phyloP scores from a whole-genome alignment of 345 rosid genomes.

The Physaria fendleri region DNA sequence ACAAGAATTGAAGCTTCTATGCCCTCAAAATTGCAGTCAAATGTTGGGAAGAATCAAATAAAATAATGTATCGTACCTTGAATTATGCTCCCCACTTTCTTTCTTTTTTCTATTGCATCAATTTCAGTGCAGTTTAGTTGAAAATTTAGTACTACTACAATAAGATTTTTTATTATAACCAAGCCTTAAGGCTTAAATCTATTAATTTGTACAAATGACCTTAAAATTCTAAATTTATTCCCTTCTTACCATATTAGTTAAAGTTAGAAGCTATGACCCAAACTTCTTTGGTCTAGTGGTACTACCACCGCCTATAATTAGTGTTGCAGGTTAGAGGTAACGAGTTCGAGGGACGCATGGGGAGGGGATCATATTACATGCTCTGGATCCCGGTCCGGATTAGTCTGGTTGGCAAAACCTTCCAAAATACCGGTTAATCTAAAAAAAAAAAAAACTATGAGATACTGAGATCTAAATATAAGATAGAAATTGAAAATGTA shows the following conservation, averaged over 20 bases:
- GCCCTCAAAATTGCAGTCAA: conserved; percentile 36
- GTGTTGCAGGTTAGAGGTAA: too few relatives aligned
- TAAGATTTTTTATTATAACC: not conserved
- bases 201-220: conserved; percentile 1
- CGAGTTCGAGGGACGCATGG: too few relatives aligned
- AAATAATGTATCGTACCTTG: conserved; percentile 35
- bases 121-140: conserved; percentile 30
- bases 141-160: not conserved
- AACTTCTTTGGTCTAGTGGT: too few relatives aligned
- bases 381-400: too few relatives aligned
- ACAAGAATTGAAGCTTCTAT: conserved; percentile 40
- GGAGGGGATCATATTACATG: too few relatives aligned
- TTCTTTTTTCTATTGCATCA: conserved; percentile 30
- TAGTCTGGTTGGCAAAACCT: too few relatives aligned
- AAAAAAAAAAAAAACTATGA: too few relatives aligned
- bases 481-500: not conserved
- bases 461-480: too few relatives aligned
- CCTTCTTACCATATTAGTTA: not conserved
- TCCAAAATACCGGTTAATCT: too few relatives aligned
- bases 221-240: not conserved
- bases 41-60: conserved; percentile 41
- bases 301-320: too few relatives aligned
- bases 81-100: conserved; percentile 28
- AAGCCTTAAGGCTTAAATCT: not conserved
- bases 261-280: not conserved